Base-by-base conservation (phyloP, 2,329 filamentous ascomycete species). In the Trichoderma citrinoviride region DNA sequence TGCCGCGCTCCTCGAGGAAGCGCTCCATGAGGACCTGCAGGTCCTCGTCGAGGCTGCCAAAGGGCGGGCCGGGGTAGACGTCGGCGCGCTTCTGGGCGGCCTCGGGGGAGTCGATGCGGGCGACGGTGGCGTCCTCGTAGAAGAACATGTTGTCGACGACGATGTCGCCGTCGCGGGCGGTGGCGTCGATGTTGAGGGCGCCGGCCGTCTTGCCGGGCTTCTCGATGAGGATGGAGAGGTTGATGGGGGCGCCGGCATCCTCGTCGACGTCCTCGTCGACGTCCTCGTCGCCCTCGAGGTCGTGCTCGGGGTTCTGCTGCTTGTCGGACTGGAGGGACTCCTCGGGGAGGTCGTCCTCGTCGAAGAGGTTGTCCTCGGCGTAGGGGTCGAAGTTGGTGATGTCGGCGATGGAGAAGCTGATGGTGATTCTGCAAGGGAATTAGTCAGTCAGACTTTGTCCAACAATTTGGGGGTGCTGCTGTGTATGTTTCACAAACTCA, bases 1-100 rank as follows among this genome's bases (percentile, higher is more conserved):
- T 87, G 69, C 94, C 95, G 72, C 95, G 87, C 85, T 97, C 95
- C 79, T 97, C 93, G 68, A 99, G 86, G 82, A 94, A 99, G 72
- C 90, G 87, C 85, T 98, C 94, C 76, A 98, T 84, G 72, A 97
- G 85, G 61, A 92, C 85, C 83, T 98, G 94, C 50, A 99, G 86
- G 76, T 98, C 94, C 81, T 97, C 93, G 76, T 99, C 95, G 66
- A 99, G 87, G 82, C 92, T 96, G 79, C 88, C 89, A 77, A 97
- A 98, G 63, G 92, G 91, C 67, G 95, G 95, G 64, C 95, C 95
- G 47, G 91, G 89, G 82, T 98, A 99, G 70, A 93, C 79, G 68
- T 88, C 87, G 77, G 90, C 86, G 73, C 92, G 85, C 72, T 86
- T 82, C 84, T 92, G 93, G 70, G 90, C 87, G 75, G 87, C 85